These are phyloP conservation scores for Mycena citricolor DNA, from an alignment of 1,284 basidiomycete species.

Conservation along the genomic window DNA sequence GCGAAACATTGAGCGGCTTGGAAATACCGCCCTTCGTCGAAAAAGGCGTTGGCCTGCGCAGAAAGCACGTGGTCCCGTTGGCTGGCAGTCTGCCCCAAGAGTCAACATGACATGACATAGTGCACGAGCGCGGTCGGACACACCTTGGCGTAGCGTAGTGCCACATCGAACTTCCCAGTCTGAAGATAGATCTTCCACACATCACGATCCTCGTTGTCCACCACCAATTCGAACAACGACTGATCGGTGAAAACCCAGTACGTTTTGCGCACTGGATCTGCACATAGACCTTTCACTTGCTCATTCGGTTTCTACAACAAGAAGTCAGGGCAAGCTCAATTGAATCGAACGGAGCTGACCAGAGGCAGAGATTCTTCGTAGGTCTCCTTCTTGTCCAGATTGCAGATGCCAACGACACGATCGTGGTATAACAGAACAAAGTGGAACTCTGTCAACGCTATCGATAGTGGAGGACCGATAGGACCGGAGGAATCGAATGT, in stretches of 20 bases:
- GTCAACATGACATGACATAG: slow-evolving; percentile 5
- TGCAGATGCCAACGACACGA: slow-evolving; percentile 76
- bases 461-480: slow-evolving; percentile 57
- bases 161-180: slow-evolving; percentile 74
- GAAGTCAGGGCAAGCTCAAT: slow-evolving; percentile 3
- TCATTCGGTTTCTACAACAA: slow-evolving; percentile 67
- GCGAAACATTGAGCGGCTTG: slow-evolving; percentile 92
- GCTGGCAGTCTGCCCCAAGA: slow-evolving; percentile 59
- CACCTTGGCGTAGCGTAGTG: slow-evolving; percentile 83
- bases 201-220: slow-evolving; percentile 88
- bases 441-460: slow-evolving; percentile 91
- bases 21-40: slow-evolving; percentile 81
- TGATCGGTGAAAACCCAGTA: slow-evolving; percentile 95
- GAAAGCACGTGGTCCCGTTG: slow-evolving; percentile 86
- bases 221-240: slow-evolving; percentile 87
- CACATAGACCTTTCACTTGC: slow-evolving; percentile 67
- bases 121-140: slow-evolving; percentile 16
- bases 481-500: slow-evolving; percentile 31
- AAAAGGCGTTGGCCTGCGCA: slow-evolving; percentile 84
- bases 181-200: slow-evolving; percentile 93
- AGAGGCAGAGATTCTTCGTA: slow-evolving; percentile 85
- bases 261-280: slow-evolving; percentile 85
- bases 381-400: slow-evolving; percentile 78
- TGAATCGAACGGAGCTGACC: slow-evolving; percentile 44
- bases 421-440: slow-evolving; percentile 86